Evolutionary conservation across 805 yeast genomes (phyloP).

Genomic region (Lipomyces kockii): DNA sequence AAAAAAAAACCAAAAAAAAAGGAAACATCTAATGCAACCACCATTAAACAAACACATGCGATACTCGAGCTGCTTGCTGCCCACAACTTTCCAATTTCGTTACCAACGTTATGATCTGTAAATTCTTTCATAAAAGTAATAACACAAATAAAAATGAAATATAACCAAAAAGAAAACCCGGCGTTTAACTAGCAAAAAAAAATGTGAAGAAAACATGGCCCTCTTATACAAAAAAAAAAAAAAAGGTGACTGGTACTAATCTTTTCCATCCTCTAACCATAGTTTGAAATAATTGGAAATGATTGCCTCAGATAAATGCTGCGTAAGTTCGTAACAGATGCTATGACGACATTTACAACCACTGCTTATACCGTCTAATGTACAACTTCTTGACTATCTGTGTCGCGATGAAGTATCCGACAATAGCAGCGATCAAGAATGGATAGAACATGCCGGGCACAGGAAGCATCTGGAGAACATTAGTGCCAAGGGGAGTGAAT

Average conservation of each 20-base stretch:
- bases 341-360: constrained; percentile 24
- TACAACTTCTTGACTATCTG: constrained; percentile 35
- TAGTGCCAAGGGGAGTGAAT: constrained; percentile 35
- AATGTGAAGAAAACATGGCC: too few species aligned
- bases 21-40: too few species aligned
- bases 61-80: neutral
- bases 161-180: neutral
- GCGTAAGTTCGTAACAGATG: too few species aligned
- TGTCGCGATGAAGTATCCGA: constrained; percentile 36
- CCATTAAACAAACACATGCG: too few species aligned
- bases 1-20: too few species aligned
- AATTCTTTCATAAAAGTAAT: neutral
- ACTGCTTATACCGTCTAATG: constrained; percentile 32
- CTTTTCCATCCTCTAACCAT: too few species aligned
- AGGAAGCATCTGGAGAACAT: constrained; percentile 33
- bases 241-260: too few species aligned
- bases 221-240: neutral
- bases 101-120: too few species aligned
- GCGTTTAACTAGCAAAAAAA: neutral
- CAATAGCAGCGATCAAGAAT: constrained; percentile 30
- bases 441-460: constrained; percentile 37
- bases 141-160: neutral
- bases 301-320: too few species aligned
- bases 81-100: neutral
- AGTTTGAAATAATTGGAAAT: too few species aligned